phyloP scores from a whole-genome alignment of 2,329 filamentous ascomycete genomes.

The Alternaria metachromatica region DNA sequence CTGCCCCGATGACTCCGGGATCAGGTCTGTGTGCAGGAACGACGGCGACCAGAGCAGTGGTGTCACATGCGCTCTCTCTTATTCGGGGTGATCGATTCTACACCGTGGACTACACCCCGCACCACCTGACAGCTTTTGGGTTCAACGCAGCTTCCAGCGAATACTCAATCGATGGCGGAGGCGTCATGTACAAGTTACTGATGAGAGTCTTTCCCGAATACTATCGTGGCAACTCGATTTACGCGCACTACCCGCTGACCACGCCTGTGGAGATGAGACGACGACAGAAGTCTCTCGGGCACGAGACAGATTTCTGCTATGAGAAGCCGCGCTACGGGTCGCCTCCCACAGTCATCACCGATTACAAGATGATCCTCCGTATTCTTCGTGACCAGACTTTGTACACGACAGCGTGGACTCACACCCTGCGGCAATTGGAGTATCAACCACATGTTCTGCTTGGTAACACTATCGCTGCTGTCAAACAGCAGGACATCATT shows the following conservation, averaged over 20 bases:
- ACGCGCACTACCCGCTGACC: neutral
- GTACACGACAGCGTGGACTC: neutral
- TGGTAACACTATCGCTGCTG: neutral
- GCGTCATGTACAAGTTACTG: slow-evolving; percentile 21
- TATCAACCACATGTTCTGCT: neutral
- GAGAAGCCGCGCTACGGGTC: neutral
- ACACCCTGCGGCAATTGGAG: neutral
- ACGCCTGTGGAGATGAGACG: neutral
- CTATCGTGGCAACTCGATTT: neutral
- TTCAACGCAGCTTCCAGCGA: slow-evolving; percentile 16
- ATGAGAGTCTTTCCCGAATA: slow-evolving; percentile 21
- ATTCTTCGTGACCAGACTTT: neutral
- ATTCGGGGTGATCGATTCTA: slow-evolving; percentile 19
- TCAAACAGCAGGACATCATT: neutral
- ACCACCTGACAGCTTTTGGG: slow-evolving; percentile 20
- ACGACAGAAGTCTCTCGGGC: neutral
- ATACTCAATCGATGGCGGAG: slow-evolving; percentile 12
- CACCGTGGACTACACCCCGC: slow-evolving; percentile 19
- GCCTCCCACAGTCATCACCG: neutral
- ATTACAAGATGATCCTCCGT: neutral
- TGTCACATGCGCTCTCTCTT: neutral
- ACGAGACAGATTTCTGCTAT: neutral
- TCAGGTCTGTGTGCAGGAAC: neutral
- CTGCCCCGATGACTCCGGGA: neutral
- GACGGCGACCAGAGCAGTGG: neutral